Percentiles rank a stretch among this genome's conserved stretches.
Evolutionary conservation across 306 rosid genomes (phyloP).

Genomic region (Inga laurina): DNA sequence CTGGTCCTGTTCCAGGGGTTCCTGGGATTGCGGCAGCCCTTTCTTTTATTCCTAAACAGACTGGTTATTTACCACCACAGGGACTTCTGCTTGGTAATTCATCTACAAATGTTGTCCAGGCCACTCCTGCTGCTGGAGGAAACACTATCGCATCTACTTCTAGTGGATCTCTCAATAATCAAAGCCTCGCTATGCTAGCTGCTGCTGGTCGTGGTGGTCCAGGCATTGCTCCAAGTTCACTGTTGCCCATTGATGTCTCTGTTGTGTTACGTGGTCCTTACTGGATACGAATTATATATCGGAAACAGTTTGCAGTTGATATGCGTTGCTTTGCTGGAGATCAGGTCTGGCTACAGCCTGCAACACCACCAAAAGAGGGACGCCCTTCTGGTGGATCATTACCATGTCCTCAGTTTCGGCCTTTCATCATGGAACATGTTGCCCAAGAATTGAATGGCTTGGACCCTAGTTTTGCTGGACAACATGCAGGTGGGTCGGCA

Average conservation of each 20-base stretch:
- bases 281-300: constrained; percentile 94
- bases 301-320: constrained; percentile 95
- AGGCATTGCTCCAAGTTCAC: constrained; percentile 97
- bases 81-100: constrained; percentile 67
- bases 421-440: constrained; percentile 99
- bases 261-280: constrained; percentile 98
- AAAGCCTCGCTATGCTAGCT: constrained; percentile 75
- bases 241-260: constrained; percentile 97
- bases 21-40: constrained; percentile 64
- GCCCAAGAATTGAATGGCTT: constrained; percentile 95
- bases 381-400: constrained; percentile 88
- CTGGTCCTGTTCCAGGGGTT: constrained; percentile 88
- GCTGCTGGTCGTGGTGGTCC: constrained; percentile 97
- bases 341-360: constrained; percentile 99
- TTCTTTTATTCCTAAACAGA: constrained; percentile 77
- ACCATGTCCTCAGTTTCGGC: constrained; percentile 98
- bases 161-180: constrained; percentile 62
- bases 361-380: constrained; percentile 95
- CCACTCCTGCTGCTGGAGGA: constrained; percentile 56
- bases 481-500: constrained; percentile 73
- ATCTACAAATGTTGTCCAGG: constrained; percentile 53
- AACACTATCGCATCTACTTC: constrained; percentile 52
- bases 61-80: constrained; percentile 67
- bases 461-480: constrained; percentile 80
- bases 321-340: constrained; percentile 99